Base-by-base conservation (phyloP, 345 rosid genomes). In the Euphorbia pulcherrima region DNA sequence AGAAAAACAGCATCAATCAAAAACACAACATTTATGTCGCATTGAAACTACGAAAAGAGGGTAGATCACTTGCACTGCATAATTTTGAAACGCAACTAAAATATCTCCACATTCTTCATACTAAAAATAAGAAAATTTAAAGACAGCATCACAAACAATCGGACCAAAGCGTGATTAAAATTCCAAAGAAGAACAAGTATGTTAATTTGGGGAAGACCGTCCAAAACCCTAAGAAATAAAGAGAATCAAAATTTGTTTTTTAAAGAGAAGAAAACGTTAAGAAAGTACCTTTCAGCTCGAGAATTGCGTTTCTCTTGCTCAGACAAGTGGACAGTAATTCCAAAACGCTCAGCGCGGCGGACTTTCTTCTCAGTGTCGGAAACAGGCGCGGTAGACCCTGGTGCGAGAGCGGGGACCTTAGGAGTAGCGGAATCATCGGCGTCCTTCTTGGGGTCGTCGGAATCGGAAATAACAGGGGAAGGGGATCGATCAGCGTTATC, bases 341-440 rank as follows among this genome's bases (percentile, higher is more conserved):
- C 99, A 57, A 94, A 94, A 61, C 99, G 82, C 85, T 94, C 97
- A 7, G 99, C 99, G 51, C 99, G 89, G 26, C 88, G 92, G 55
- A 88, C 88, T 88, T 91, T 91, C 76, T 83, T 91, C 87, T 85
- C 86, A 39, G 81, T 71, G 58, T 84, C 82, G 67, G 85, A 71
- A 20, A 74, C 87, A 5, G 80, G 77, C 37, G 72, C 86, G n/a
- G 4, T 29, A 70, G 83, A 66, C 13, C 63, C 86, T 0, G 73
- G 58, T 65, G 68, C 78, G 66, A 40, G 40, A 2, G 77, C 8
- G 33, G 78, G 18, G 11, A 1, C 72, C 64, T 68, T 44, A 65
- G 40, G 26, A 46, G 41, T 64, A 75, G 83, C 82, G 30, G 77
- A 64, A 29, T 73, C 86, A 3, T 63, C 76, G 28, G 51, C 83